Conservation (phyloP, 352 stramenopile species). For the Globisporangium apiculatum region DNA sequence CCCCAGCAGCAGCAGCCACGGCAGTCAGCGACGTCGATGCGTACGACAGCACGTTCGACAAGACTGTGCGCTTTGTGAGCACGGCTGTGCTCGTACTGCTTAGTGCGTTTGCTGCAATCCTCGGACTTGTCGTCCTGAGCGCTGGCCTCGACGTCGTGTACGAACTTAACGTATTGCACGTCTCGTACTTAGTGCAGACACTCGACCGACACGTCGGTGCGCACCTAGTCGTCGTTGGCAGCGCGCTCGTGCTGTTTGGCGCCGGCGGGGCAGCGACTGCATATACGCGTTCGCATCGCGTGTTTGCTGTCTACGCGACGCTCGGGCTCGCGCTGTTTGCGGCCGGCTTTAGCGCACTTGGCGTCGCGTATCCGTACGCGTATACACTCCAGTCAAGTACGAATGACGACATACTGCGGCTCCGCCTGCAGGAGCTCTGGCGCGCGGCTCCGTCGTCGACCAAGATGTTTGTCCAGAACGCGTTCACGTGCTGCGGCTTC, state of each 20-base stretch:
- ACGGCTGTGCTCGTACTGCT: slow-evolving; percentile 13
- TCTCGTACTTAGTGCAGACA: slow-evolving; percentile 45
- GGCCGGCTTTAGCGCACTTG: slow-evolving; percentile 25
- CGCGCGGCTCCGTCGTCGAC: slow-evolving; percentile 19
- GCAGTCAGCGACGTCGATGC: slow-evolving; percentile 2
- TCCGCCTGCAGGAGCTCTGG: slow-evolving; percentile 21
- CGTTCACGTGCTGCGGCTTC: slow-evolving; percentile 41
- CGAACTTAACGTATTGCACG: slow-evolving; percentile 60
- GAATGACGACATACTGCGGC: not conserved
- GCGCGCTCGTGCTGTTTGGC: slow-evolving; percentile 27
- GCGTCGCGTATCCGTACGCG: slow-evolving; percentile 31
- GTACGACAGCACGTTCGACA: slow-evolving; percentile 8
- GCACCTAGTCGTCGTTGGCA: slow-evolving; percentile 39
- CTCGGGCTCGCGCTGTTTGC: slow-evolving; percentile 36
- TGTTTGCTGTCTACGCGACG: slow-evolving; percentile 26
- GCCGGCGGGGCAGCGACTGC: slow-evolving; percentile 21
- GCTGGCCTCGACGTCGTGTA: slow-evolving; percentile 50
- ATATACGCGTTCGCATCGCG: slow-evolving; percentile 13
- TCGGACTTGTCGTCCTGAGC: slow-evolving; percentile 27
- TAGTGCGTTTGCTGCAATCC: slow-evolving; percentile 15
- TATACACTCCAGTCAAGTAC: not conserved
- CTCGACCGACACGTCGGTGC: slow-evolving; percentile 47
- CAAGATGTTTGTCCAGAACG: slow-evolving; percentile 45
- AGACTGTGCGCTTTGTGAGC: slow-evolving; percentile 5
- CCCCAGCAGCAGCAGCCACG: no score